Base-by-base conservation (phyloP, 768 basidiomycete species). In the Cystofilobasidium bisporidii region DNA sequence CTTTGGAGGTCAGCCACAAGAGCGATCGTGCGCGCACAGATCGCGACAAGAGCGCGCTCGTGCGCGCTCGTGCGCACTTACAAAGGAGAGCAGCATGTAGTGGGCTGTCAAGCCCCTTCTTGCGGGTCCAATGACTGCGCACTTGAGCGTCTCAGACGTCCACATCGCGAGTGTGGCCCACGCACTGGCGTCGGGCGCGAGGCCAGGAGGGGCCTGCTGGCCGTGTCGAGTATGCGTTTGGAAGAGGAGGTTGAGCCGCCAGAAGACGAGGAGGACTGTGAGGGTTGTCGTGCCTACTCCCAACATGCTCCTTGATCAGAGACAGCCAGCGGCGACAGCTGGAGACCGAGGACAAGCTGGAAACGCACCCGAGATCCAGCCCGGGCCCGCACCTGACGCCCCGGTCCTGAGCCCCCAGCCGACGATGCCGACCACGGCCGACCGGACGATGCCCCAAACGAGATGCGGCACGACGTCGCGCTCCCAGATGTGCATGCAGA, bases 321-420 rank as follows among this genome's bases (percentile, higher is more conserved):
- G n/a, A n/a, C n/a, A n/a, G n/a, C n/a, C n/a, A n/a, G n/a, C n/a
- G n/a, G n/a, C n/a, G n/a, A n/a, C n/a, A n/a, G n/a, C n/a, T n/a
- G n/a, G n/a, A n/a, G n/a, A n/a, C n/a, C n/a, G n/a, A n/a, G n/a
- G n/a, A n/a, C n/a, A n/a, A n/a, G n/a, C n/a, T n/a, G n/a, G n/a
- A n/a, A n/a, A n/a, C n/a, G n/a, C 47, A 48, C 47, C 47, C 3
- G 47, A 48, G n/a, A 48, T 48, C 47, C 47, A 48, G 47, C 47
- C 47, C 20, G 47, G 8, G 10, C 47, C 22, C 14, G 47, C 47
- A 4, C 47, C 47, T 48, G 47, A 11, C 43, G 43, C 22, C 4
- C n/a, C 47, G 3, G 47, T n/a, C 22, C 22, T 10, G 9, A n/a
- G 15, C 4, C 47, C n/a, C 47, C n/a, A n/a, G 47, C 47, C 47